Base-by-base conservation (phyloP, 1,139 yeast genomes). In the Yamadazyma dendronema region DNA sequence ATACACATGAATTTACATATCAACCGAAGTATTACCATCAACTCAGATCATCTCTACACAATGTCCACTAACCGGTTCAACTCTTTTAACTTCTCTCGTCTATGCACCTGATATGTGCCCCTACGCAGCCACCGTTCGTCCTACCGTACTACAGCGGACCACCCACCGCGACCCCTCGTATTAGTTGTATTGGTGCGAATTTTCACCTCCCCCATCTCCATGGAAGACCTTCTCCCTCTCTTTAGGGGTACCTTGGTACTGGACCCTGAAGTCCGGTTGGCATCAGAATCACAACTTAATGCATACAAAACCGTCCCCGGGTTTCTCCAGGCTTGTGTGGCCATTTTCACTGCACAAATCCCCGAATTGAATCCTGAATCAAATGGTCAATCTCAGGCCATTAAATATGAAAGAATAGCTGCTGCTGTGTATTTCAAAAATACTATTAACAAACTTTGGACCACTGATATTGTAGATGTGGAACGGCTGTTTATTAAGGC, bases 381-480 rank as follows among this genome's bases (percentile, higher is more conserved):
- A 19, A 19, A 19, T 7, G 23, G 7, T 4, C 8, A 30, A 5
- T 4, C 11, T 4, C 7, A 15, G 27, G 13, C 33, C 87, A 28
- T 48, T 54, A 25, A 45, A 50, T 5, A 42, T 31, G 35, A 86
- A 32, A 79, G 82, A 47, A 74, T 81, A 36, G 92, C 96, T 10
- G 86, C 95, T 13, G 95, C 95, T 0, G 83, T 92, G 21, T 90
- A 81, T 58, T 79, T 92, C 62, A 92, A 92, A 57, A 92, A 92
- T 57, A 70, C 81, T 42, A 71, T 89, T 19, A 64, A 74, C 11
- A 74, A 76, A 40, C 72, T 74, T 43, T 92, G 97, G 97, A 54
- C 54, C 12, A 38, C 51, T 14, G 54, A 49, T 13, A 79, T 88
- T 13, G 83, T 78, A 46, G 67, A 68, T 8, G 88, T 75, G 45